Evolutionary conservation across 192 early-diverging fungal genomes (phyloP).

Genomic region (Gamsiella multidivaricata): DNA sequence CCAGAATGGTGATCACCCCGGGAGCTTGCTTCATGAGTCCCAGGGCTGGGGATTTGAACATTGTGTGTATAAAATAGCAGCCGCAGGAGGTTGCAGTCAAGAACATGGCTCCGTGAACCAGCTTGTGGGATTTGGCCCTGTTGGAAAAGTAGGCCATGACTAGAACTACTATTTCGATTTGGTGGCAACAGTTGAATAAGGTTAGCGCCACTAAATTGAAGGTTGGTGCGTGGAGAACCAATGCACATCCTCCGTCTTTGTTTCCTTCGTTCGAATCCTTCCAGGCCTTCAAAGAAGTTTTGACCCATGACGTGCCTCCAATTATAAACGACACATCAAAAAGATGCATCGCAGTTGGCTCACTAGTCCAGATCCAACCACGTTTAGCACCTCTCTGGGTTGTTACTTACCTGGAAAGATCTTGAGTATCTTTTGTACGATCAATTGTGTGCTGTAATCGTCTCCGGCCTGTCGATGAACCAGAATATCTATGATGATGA

Average conservation of each 20-base stretch:
- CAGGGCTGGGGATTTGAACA: background rate
- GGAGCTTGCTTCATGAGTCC: background rate
- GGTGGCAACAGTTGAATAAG: background rate
- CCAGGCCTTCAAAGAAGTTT: no score
- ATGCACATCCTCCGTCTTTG: no score
- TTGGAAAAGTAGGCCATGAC: background rate
- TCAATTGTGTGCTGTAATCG: background rate
- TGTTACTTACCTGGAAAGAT: background rate
- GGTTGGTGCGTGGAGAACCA: no score
- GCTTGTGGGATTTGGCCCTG: background rate
- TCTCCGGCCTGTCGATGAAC: background rate
- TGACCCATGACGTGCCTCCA: no score
- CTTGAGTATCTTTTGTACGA: background rate
- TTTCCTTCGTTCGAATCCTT: no score
- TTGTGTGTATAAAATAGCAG: slow-evolving; percentile 1
- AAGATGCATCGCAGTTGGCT: no score
- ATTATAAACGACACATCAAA: no score
- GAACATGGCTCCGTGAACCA: background rate
- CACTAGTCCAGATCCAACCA: no score
- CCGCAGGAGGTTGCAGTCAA: background rate
- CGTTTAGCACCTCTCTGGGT: no score
- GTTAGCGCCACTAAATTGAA: no score
- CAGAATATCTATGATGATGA: background rate
- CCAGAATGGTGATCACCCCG: background rate
- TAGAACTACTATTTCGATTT: background rate